Percentiles rank a stretch among this genome's conserved stretches.
phyloP scores from a whole-genome alignment of 306 rosid species.

The Gastrolobium villosum region DNA sequence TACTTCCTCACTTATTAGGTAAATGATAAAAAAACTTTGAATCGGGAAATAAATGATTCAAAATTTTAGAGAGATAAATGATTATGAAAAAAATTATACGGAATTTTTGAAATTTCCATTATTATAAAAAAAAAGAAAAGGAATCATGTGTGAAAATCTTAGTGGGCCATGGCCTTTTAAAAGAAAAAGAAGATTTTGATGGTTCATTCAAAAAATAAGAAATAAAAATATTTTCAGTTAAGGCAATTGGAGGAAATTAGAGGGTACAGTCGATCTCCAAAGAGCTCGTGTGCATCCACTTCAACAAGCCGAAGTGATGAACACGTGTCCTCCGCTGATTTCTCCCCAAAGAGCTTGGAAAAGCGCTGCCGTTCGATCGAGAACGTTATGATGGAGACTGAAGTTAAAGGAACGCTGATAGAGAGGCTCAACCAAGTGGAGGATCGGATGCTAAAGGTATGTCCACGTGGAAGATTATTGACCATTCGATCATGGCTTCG shows the following conservation, averaged over 20 bases:
- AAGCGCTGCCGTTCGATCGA: conserved; percentile 90
- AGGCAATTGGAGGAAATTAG: conserved; percentile 53
- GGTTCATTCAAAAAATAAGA: neutral
- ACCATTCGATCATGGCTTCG: neutral
- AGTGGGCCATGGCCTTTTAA: neutral
- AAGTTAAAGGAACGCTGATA: conserved; percentile 74
- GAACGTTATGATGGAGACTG: conserved; percentile 66
- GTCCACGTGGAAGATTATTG: neutral
- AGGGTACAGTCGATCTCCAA: conserved; percentile 53
- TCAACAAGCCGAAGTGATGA: conserved; percentile 56
- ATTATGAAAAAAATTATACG: too few relatives aligned
- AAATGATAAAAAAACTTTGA: too few relatives aligned
- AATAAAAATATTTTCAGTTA: conserved; percentile 18
- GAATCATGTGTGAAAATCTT: neutral
- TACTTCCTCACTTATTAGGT: too few relatives aligned
- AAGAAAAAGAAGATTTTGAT: neutral
- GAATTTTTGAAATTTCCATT: too few relatives aligned
- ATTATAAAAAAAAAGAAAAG: too few relatives aligned
- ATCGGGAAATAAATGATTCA: too few relatives aligned
- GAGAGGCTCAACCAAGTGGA: conserved; percentile 78
- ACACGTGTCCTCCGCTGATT: conserved; percentile 51
- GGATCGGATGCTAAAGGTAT: conserved; percentile 77
- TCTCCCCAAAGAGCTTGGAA: conserved; percentile 78
- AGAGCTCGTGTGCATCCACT: conserved; percentile 53
- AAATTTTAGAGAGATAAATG: too few relatives aligned